These are phyloP conservation scores for Crithidia acanthocephali DNA, from an alignment of 208 protist genomes.

Conservation along the genomic window DNA sequence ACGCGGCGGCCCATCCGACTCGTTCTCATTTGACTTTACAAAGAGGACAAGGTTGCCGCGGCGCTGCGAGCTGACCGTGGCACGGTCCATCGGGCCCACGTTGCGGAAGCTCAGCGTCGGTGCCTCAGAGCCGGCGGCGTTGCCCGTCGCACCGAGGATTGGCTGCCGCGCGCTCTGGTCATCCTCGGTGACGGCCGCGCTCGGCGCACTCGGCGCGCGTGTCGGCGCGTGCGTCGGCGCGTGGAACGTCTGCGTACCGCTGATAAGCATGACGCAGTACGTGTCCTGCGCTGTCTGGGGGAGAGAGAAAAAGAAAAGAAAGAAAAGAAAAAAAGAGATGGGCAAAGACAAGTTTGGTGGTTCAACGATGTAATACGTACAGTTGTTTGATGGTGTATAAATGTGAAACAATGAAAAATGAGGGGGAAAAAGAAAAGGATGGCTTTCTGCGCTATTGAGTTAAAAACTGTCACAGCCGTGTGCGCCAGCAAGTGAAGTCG, in stretches of 20 bases:
- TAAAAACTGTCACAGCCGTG: too few relatives aligned
- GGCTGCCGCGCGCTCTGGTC: conserved; percentile 15
- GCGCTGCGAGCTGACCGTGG: conserved; percentile 23
- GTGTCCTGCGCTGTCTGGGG: too few relatives aligned
- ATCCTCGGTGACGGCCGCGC: conserved; percentile 20
- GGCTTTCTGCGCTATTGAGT: too few relatives aligned
- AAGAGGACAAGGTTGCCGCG: conserved; percentile 35
- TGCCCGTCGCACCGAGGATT: neutral
- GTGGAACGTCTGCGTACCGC: neutral
- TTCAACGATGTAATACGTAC: too few relatives aligned
- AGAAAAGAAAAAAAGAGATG: neutral
- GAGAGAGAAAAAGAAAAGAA: too few relatives aligned
- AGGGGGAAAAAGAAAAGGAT: too few relatives aligned
- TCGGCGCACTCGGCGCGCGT: neutral
- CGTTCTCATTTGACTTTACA: conserved; percentile 34
- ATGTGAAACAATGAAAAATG: too few relatives aligned
- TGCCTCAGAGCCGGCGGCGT: conserved; percentile 1
- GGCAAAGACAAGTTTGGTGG: too few relatives aligned
- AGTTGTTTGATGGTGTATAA: too few relatives aligned
- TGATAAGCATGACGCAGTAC: conserved; percentile 24
- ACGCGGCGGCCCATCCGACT: conserved; percentile 20
- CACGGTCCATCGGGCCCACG: neutral
- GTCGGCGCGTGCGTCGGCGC: neutral
- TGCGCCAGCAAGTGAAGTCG: too few relatives aligned
- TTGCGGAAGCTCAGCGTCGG: conserved; percentile 19